Base-by-base conservation (phyloP, 2,329 filamentous ascomycete genomes). In the Fusarium torulosum region DNA sequence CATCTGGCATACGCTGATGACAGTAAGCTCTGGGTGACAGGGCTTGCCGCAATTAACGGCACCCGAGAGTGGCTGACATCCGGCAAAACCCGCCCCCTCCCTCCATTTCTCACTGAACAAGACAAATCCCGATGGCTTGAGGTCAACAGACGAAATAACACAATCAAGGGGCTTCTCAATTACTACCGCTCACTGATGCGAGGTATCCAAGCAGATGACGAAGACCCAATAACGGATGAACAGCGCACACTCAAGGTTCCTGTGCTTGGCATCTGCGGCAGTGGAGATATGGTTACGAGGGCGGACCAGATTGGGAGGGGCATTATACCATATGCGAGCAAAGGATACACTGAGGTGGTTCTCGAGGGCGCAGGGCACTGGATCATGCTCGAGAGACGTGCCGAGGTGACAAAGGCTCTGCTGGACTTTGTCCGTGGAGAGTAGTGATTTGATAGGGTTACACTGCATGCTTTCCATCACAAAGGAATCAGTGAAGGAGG, bases 141-240 rank as follows among this genome's bases (percentile, higher is more conserved):
- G 7, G 27, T 57, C 14, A 51, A 66, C 20, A 59, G 45, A 9
- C 57, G 44, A 9, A 40, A 67, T n/a, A 49, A 54, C 13, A 47
- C 66, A 3, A 57, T 61, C n/a, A 43, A 43, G 4, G 56, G 46
- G 2, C 57, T 54, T n/a, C 47, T 71, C 46, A 71, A 71, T 27
- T 69, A 64, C 27, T 71, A 69, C 47, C 53, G 64, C 7, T 62
- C 51, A 2, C 62, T 71, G 6, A 61, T 71, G 43, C 65, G 68
- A 2, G 68, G 68, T 0, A 29, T 55, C 4, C 63, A 71, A 23
- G 68, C 42, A 3, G 17, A 45, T 13, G 68, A 71, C 5, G 68
- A 71, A 4, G 55, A 57, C 4, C 23, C n/a, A 14, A n/a, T 71
- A 23, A 69, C 59, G 0, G 63, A 71, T 4, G 27, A 46, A 7